Evolutionary conservation across 177 flowering plant genomes (phyloP).

Genomic region (Vitis hybrid): DNA sequence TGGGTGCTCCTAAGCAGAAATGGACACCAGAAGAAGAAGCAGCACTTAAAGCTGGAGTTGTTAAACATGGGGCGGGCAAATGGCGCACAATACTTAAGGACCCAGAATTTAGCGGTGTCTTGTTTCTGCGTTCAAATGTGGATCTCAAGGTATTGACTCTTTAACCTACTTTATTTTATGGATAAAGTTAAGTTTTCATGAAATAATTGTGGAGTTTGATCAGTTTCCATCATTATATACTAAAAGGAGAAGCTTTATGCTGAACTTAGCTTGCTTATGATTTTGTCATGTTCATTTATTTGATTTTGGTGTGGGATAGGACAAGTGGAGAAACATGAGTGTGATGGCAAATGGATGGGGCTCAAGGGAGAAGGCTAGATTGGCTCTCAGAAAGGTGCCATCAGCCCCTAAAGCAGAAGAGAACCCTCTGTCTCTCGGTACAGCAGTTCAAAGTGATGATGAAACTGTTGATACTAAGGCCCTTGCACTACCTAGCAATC

Average conservation of each 20-base stretch:
- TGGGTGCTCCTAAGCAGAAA: slow-evolving; percentile 99
- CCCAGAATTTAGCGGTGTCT: slow-evolving; percentile 77
- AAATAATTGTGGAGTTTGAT: too few species aligned
- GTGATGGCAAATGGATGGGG: slow-evolving; percentile 94
- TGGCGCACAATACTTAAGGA: slow-evolving; percentile 98
- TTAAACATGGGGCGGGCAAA: slow-evolving; percentile 91
- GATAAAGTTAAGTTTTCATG: too few species aligned
- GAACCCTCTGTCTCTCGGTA: slow-evolving; percentile 31
- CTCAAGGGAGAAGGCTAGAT: slow-evolving; percentile 72
- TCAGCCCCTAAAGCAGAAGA: slow-evolving; percentile 51
- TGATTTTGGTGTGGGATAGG: slow-evolving; percentile 42
- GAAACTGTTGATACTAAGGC: slow-evolving; percentile 66
- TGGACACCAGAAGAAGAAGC: slow-evolving; percentile 98
- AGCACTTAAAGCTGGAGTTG: slow-evolving; percentile 89
- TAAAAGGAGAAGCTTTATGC: background rate
- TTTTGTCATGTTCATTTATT: background rate
- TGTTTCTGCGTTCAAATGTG: slow-evolving; percentile 88
- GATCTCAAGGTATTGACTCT: slow-evolving; percentile 75
- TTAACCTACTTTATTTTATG: too few species aligned
- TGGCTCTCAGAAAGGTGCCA: slow-evolving; percentile 62
- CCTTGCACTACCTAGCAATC: slow-evolving; percentile 34
- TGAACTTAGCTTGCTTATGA: too few species aligned
- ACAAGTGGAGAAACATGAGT: slow-evolving; percentile 97
- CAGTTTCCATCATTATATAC: background rate
- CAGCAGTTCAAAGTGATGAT: slow-evolving; percentile 54